Evolutionary conservation across 495 filamentous ascomycete genomes (phyloP).

Genomic region (Penicillium argentinense): DNA sequence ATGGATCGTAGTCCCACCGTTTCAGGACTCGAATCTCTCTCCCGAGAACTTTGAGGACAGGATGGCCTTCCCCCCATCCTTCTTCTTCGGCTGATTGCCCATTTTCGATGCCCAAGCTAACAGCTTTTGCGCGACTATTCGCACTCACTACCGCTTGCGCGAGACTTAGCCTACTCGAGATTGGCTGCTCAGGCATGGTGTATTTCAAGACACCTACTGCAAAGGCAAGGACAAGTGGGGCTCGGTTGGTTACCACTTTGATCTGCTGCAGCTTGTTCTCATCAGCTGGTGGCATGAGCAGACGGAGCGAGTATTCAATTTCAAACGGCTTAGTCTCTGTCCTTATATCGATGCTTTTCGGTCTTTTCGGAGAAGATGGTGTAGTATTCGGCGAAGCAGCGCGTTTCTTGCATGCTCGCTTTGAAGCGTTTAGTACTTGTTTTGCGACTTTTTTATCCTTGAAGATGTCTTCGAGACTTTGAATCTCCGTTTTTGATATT

Average conservation of each 20-base stretch:
- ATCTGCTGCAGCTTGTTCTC: slow-evolving; percentile 60
- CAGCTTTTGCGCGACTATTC: slow-evolving; percentile 72
- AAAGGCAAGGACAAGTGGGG: slow-evolving; percentile 79
- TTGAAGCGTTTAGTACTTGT: slow-evolving; percentile 57
- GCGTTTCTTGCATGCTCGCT: slow-evolving; percentile 65
- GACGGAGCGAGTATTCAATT: slow-evolving; percentile 62
- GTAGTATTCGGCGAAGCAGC: slow-evolving; percentile 32
- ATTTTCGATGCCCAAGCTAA: slow-evolving; percentile 68
- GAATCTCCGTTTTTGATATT: slow-evolving; percentile 59
- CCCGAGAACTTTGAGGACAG: slow-evolving; percentile 66
- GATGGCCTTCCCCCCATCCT: slow-evolving; percentile 74
- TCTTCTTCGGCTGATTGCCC: slow-evolving; percentile 67
- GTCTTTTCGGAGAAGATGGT: slow-evolving; percentile 22
- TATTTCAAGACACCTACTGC: slow-evolving; percentile 69
- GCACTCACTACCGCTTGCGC: slow-evolving; percentile 77
- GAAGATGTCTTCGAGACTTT: slow-evolving; percentile 58
- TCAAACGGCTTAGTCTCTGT: slow-evolving; percentile 52
- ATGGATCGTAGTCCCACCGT: slow-evolving; percentile 73
- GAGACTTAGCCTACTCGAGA: slow-evolving; percentile 76
- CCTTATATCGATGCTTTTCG: slow-evolving; percentile 8
- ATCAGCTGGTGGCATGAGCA: slow-evolving; percentile 52
- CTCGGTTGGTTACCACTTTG: slow-evolving; percentile 71
- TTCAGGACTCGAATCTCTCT: slow-evolving; percentile 72
- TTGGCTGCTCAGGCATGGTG: slow-evolving; percentile 80
- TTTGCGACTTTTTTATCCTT: slow-evolving; percentile 70